Base-by-base conservation (phyloP, 73 alveolate genomes). In the Paraurostyla sp. region DNA sequence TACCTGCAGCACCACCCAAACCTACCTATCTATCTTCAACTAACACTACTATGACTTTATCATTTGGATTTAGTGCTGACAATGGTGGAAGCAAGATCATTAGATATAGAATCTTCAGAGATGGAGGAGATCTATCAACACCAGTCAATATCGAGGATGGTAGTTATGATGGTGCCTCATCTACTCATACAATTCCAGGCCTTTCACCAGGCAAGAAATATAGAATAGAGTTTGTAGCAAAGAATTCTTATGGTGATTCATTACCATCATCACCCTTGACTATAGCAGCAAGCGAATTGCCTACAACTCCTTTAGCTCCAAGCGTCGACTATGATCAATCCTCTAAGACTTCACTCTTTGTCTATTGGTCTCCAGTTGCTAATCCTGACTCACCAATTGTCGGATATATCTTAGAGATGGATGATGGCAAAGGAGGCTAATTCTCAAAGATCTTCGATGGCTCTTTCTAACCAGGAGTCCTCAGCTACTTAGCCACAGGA, bases 1-100 rank as follows among this genome's bases (percentile, higher is more conserved):
- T 71, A 0, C 92, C 95, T n/a, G 87, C 63, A 32, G 85, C 89
- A 20, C 95, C 95, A 18, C 92, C 95, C 16, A 46, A 20, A 25
- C 95, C 95, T 20, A 50, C 22, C 27, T 82, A 82, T 54, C 59
- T 41, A 0, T n/a, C 92, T 15, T n/a, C 88, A 27, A 82, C 90
- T 40, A 51, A 36, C 76, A 54, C 92, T 0, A 1, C 85, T 2
- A 89, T 89, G 36, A 69, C 89, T 35, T 48, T 90, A 23, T 41
- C 57, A 35, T 68, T 90, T 38, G 76, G 76, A 0, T 23, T 41
- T 25, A 49, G 54, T 18, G n/a, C 92, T 6, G 90, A 82, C 40
- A 90, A 90, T 60, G 90, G 90, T 51, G 95, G 95, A 18, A 51
- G 78, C 33, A 57, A 76, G 56, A 90, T 90, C 59, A 90, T 90